Evolutionary conservation across 164 flowering plant genomes (phyloP).

Genomic region (Echeveria elegans): DNA sequence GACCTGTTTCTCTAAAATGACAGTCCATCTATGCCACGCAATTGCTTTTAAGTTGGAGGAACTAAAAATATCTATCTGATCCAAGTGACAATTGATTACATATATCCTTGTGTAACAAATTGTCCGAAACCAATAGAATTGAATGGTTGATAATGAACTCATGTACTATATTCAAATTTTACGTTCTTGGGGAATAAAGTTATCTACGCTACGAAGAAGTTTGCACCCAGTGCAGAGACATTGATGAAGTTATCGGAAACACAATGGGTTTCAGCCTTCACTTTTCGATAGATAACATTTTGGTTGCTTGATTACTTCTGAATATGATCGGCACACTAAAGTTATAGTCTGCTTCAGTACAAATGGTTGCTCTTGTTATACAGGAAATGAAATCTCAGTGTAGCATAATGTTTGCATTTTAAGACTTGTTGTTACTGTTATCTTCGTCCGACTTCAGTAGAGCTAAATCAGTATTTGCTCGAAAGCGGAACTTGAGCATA

Average conservation of each 20-base stretch:
- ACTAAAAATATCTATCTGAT: conserved; percentile 43
- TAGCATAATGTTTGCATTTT: neutral
- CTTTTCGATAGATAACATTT: conserved; percentile 63
- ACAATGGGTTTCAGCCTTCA: conserved; percentile 44
- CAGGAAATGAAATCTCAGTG: neutral
- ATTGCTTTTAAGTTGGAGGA: conserved; percentile 67
- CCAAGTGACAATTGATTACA: conserved; percentile 43
- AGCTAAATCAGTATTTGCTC: neutral
- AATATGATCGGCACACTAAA: no score
- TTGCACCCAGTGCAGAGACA: conserved; percentile 54
- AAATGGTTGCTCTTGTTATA: neutral
- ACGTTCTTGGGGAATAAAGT: conserved; percentile 71
- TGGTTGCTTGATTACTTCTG: no score
- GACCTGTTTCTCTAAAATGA: neutral
- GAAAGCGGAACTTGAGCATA: conserved; percentile 30
- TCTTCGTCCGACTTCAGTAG: neutral
- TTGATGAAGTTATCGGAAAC: conserved; percentile 43
- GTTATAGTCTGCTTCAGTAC: neutral
- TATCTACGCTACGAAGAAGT: conserved; percentile 70
- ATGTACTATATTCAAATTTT: conserved; percentile 65
- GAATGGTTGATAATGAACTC: no score
- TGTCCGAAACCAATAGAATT: no score
- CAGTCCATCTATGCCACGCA: conserved; percentile 39
- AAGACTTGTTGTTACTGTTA: neutral
- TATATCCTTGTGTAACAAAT: neutral